Conservation (phyloP, 140 eudicot genomes). For the Stevia rebaudiana region DNA sequence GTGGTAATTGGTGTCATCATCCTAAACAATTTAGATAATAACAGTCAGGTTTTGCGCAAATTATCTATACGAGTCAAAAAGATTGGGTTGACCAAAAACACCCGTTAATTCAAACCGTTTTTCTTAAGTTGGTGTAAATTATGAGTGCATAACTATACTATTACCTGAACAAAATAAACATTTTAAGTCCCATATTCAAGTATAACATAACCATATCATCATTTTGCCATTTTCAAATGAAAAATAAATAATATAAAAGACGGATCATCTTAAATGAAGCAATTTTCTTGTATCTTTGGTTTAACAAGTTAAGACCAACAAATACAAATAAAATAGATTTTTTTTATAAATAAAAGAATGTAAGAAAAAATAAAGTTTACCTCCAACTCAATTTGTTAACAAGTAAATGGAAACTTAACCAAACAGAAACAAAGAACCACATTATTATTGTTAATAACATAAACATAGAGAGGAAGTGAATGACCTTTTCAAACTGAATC, state of each 20-base stretch:
- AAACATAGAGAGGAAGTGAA: neutral
- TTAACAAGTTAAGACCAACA: too few species aligned
- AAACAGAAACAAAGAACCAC: neutral
- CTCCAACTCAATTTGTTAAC: neutral
- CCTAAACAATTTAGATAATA: slow-evolving; percentile 37
- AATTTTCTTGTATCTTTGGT: too few species aligned
- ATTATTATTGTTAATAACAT: neutral
- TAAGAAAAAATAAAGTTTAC: too few species aligned
- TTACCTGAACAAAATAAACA: too few species aligned
- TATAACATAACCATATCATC: too few species aligned
- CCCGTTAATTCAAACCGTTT: neutral
- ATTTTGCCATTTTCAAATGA: too few species aligned
- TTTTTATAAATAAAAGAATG: too few species aligned
- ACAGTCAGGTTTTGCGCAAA: neutral
- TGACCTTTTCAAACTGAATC: slow-evolving; percentile 82
- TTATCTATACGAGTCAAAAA: neutral
- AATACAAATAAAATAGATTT: too few species aligned
- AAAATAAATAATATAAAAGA: too few species aligned
- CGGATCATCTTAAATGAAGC: too few species aligned
- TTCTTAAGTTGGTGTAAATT: neutral
- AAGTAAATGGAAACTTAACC: neutral
- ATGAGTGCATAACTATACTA: neutral
- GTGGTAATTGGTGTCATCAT: slow-evolving; percentile 77
- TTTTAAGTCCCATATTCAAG: too few species aligned
- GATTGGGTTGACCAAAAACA: neutral